phyloP scores from a whole-genome alignment of 768 basidiomycete species.

The Phaeotremella skinneri region DNA sequence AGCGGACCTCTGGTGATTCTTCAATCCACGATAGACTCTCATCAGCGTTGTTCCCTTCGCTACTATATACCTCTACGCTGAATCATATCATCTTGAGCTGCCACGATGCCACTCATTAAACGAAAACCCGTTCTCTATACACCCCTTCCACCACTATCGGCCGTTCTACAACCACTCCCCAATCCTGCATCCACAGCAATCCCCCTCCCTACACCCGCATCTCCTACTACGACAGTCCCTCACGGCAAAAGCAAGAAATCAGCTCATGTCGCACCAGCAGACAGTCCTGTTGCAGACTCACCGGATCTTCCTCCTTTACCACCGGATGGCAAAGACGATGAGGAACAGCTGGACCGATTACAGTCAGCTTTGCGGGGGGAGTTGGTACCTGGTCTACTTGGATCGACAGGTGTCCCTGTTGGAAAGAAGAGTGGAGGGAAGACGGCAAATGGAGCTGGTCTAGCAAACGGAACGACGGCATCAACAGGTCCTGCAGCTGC shows the following conservation, averaged over 20 bases:
- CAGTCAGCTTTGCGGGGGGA: conserved; percentile 40
- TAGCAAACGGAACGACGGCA: conserved; percentile 6
- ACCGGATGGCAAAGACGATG: conserved; percentile 50
- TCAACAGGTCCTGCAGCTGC: conserved; percentile 7
- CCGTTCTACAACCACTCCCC: conserved; percentile 35
- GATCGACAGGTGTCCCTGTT: background rate
- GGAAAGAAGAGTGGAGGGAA: conserved; percentile 6
- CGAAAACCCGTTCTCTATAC: conserved; percentile 41
- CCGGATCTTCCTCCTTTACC: conserved; percentile 17
- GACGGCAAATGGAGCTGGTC: background rate
- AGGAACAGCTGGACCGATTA: conserved; percentile 45
- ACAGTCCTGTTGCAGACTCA: background rate
- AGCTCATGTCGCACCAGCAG: conserved; percentile 1
- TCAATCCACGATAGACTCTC: too few relatives aligned
- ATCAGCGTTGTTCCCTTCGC: background rate
- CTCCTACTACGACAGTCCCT: conserved; percentile 7
- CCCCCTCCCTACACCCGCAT: conserved; percentile 9
- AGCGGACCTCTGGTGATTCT: too few relatives aligned
- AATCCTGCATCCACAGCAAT: background rate
- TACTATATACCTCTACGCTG: background rate
- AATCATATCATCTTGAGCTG: too few relatives aligned
- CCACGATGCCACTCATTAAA: conserved; percentile 41
- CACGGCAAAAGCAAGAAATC: background rate
- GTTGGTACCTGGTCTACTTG: conserved; percentile 15
- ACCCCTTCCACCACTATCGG: conserved; percentile 39